Evolutionary conservation across 257 asterid species (phyloP).

Genomic region (Solanum lycopersicoides): DNA sequence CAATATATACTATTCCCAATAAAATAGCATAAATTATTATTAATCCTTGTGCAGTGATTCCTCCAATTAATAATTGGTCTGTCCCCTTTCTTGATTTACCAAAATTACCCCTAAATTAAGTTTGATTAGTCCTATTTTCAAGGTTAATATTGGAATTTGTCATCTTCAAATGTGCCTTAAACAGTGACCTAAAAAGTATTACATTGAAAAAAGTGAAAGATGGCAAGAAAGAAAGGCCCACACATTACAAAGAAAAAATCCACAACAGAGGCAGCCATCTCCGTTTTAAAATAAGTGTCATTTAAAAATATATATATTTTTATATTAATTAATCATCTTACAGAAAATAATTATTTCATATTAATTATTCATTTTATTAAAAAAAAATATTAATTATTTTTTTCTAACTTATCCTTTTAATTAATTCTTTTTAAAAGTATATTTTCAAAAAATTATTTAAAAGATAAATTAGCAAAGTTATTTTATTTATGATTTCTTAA

Average conservation of each 20-base stretch:
- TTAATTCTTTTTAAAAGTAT: too few species aligned
- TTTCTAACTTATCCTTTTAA: too few species aligned
- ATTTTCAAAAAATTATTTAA: too few species aligned
- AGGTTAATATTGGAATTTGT: slow-evolving; percentile 15
- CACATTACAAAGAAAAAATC: neutral
- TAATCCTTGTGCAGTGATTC: slow-evolving; percentile 24
- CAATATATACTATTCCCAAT: slow-evolving; percentile 24
- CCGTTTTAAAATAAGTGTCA: neutral
- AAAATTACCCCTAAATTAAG: slow-evolving; percentile 12
- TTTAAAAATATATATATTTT: too few species aligned
- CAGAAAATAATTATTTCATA: too few species aligned
- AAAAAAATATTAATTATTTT: too few species aligned
- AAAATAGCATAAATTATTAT: slow-evolving; percentile 3
- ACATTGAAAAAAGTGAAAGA: slow-evolving; percentile 21
- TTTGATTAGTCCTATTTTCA: neutral
- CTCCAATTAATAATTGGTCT: slow-evolving; percentile 16
- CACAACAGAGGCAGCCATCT: neutral
- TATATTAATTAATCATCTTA: too few species aligned
- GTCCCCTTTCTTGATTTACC: neutral
- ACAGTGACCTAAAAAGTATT: slow-evolving; percentile 25
- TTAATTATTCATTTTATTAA: too few species aligned
- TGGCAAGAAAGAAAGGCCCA: neutral
- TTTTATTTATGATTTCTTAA: too few species aligned
- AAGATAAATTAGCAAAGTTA: too few species aligned
- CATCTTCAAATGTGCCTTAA: slow-evolving; percentile 11